Base-by-base conservation (phyloP, 371 early-diverging fungal species). In the Rhizopus stolonifer region DNA sequence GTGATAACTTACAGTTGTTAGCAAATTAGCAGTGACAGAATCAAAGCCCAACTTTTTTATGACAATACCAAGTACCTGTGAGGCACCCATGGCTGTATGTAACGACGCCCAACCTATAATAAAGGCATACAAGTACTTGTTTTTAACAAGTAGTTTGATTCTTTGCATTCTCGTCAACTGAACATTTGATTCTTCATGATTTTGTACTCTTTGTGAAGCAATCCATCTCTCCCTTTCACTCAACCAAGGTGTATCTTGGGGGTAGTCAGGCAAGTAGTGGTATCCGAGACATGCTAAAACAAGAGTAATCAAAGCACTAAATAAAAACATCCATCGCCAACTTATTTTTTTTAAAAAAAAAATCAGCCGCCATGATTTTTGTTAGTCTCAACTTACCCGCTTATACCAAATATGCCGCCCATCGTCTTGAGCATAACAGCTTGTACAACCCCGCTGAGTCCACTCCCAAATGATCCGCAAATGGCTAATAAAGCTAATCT, bases 271-370 rank as follows among this genome's bases (percentile, higher is more conserved):
- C 17, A 77, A 40, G 40, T 61, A 65, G 11, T 42, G 22, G 15
- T 62, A 61, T 0, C 77, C 77, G 25, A 66, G 54, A n/a, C 17
- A 36, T 0, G 71, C 69, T 4, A 77, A 50, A 0, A 69, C 11
- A 0, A 57, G 32, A 11, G 77, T 77, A 22, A 77, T 24, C 23
- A 32, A 47, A 2, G 69, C 73, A 45, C 73, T 71, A 55, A 77
- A 61, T 2, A 71, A 14, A 58, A 77, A 77, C 67, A 73, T 70
- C 77, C 77, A 77, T 4, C 77, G 58, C 77, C 77, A 77, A 1
- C 77, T 76, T 29, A 7, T 29, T 10, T 7, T 29, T 29, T 4
- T 7, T 7, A 29, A 29, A 64, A 2, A 19, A 14, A 36, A 11
- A 25, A 21, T 26, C 21, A 34, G 24, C 29, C n/a, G 24, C 1